phyloP scores from a whole-genome alignment of 495 filamentous ascomycete species.

The Gamarada debralockiae region DNA sequence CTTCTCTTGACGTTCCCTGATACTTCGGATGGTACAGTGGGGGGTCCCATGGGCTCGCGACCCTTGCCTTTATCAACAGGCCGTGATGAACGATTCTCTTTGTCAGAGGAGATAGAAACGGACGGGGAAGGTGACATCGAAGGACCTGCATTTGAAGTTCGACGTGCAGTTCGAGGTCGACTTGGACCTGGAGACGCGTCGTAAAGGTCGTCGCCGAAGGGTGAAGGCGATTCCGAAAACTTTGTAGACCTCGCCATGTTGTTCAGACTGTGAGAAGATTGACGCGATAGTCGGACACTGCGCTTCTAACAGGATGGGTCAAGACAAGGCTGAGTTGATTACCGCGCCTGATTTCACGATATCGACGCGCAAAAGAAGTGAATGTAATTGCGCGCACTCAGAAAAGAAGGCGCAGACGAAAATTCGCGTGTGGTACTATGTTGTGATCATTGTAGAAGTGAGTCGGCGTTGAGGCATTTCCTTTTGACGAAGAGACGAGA shows the following conservation, averaged over 20 bases:
- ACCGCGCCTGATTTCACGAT: too few relatives aligned
- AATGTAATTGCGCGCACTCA: too few relatives aligned
- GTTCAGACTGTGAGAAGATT: background rate
- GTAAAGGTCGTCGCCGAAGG: conserved; percentile 17
- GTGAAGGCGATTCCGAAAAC: conserved; percentile 17
- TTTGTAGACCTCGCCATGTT: conserved; percentile 12
- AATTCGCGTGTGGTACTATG: too few relatives aligned
- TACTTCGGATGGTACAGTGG: conserved; percentile 13
- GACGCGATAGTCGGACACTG: background rate
- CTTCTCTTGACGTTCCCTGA: conserved; percentile 14
- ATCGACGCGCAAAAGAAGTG: too few relatives aligned
- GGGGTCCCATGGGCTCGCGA: conserved; percentile 23
- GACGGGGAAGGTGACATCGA: conserved; percentile 36
- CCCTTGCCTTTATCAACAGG: conserved; percentile 17
- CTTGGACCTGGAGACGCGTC: conserved; percentile 17
- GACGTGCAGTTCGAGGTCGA: background rate
- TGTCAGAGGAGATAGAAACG: conserved; percentile 41
- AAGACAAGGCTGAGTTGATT: too few relatives aligned
- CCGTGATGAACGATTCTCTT: conserved; percentile 45
- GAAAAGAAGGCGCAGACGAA: too few relatives aligned
- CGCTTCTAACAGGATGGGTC: too few relatives aligned
- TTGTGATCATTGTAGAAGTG: too few relatives aligned
- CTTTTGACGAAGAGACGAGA: background rate
- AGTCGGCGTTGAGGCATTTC: too few relatives aligned
- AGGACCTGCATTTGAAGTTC: conserved; percentile 7